phyloP scores from a whole-genome alignment of 202 grass and related monocot genomes.

The Setaria italica region DNA sequence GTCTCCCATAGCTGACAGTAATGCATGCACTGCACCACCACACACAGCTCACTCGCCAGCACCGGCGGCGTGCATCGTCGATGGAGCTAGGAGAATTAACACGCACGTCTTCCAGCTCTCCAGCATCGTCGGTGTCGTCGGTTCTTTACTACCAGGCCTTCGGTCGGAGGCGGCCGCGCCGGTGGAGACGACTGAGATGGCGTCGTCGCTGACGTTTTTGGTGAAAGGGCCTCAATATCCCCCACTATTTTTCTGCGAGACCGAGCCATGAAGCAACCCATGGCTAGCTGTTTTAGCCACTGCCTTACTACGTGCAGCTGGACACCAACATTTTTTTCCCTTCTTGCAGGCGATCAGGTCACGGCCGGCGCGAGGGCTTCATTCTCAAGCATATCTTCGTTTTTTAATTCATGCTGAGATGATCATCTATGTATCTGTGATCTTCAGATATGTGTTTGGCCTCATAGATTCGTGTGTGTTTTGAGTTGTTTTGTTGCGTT shows the following conservation, averaged over 20 bases:
- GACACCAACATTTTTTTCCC: neutral
- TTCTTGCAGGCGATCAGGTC: neutral
- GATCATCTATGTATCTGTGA: neutral
- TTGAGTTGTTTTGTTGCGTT: neutral
- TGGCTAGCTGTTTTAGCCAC: conserved; percentile 32
- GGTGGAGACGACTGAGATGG: conserved; percentile 16
- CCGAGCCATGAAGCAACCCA: neutral
- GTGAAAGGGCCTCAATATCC: conserved; percentile 31
- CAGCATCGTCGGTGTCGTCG: neutral
- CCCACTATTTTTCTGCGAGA: conserved; percentile 5
- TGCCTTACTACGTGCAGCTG: conserved; percentile 25
- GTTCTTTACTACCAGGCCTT: neutral
- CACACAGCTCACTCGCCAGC: neutral
- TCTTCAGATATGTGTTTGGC: neutral
- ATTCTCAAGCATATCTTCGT: neutral
- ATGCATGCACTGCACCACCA: conserved; percentile 13
- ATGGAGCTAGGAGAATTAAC: conserved; percentile 25
- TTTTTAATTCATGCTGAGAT: neutral
- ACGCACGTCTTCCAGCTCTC: neutral
- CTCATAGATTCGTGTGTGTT: neutral
- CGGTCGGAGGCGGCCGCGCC: neutral
- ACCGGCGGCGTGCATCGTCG: conserved; percentile 39
- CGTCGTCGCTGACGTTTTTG: conserved; percentile 42
- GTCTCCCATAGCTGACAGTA: neutral
- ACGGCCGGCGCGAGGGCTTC: neutral